Evolutionary conservation across 2,329 filamentous ascomycete genomes (phyloP), one percentile per base, ranked within the genome.

Genomic region (Venturia aucupariae): DNA sequence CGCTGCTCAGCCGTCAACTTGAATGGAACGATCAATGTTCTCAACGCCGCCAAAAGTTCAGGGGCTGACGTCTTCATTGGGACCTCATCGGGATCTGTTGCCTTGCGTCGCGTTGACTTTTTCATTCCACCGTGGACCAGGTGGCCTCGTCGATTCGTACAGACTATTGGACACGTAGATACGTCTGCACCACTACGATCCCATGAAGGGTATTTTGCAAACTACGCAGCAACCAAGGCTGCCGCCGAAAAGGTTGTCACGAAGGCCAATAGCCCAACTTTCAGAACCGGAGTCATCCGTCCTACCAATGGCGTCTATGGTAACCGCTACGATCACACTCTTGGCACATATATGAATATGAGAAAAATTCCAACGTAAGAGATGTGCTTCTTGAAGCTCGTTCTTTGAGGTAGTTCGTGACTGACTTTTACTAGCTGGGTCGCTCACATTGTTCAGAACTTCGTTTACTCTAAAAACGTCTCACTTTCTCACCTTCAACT

Each of bases 251-350:
- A 77, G 17, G 67, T 83, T 10, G 77, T 85, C 11, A 80, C 80
- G 65, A 71, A 68, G 10, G 79, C 79, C 32, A 76, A 82, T 69
- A 65, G 71, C 38, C 67, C 68, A 10, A 64, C 61, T 8, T 81
- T 85, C 70, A 77, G 81, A 11, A 84, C 82, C 0, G 83, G 82
- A 8, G 75, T 76, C 60, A 80, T 86, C 67, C 77, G 83, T 2
- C 82, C 82, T 0, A 78, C 79, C 15, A 83, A 83, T 67, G 78
- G 76, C 35, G 78, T 84, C 57, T 84, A 84, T 67, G 82, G 81
- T 4, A 76, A 78, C 65, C 74, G 76, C 17, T 75, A 73, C 46
- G 79, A 83, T 67, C 68, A 68, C 41, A 70, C 68, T 44, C 27
- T 64, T 8, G 54, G 65, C 15, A 39, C 2, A 10, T 65, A 65